Conservation (phyloP, 345 rosid species). For the Mercurialis annua region DNA sequence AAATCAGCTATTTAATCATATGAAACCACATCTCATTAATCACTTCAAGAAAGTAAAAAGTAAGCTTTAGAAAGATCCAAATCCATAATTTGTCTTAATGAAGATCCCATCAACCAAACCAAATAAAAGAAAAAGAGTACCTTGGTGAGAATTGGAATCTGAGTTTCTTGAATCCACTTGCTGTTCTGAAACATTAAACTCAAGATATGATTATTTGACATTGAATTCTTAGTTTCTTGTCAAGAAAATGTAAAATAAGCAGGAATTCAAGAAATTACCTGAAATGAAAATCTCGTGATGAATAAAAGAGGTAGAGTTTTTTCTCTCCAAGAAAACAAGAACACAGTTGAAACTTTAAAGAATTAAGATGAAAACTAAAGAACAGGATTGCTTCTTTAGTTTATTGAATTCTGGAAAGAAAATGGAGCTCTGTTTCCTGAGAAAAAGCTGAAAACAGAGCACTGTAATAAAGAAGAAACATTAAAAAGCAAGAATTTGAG, state of each 20-base stretch:
- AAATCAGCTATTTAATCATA: slow-evolving; percentile 8
- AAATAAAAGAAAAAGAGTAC: neutral
- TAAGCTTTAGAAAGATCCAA: neutral
- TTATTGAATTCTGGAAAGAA: too few species aligned
- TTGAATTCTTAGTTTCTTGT: neutral
- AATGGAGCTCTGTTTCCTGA: neutral
- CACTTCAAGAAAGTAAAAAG: neutral
- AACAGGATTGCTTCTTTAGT: neutral
- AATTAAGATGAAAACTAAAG: neutral
- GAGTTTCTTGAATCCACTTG: neutral
- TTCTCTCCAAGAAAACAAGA: too few species aligned
- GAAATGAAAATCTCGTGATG: slow-evolving; percentile 16
- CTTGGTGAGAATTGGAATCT: neutral
- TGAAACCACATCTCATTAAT: neutral
- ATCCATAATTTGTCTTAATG: neutral
- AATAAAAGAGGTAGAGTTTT: neutral
- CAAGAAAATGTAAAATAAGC: neutral
- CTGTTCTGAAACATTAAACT: neutral
- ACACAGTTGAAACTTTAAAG: too few species aligned
- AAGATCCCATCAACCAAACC: neutral
- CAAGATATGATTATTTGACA: neutral
- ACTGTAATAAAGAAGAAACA: too few species aligned
- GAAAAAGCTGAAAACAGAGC: neutral
- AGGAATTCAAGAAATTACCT: neutral
- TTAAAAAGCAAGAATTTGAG: neutral